Evolutionary conservation across 805 yeast genomes (phyloP).

Genomic region (Grigorovia jiainica): DNA sequence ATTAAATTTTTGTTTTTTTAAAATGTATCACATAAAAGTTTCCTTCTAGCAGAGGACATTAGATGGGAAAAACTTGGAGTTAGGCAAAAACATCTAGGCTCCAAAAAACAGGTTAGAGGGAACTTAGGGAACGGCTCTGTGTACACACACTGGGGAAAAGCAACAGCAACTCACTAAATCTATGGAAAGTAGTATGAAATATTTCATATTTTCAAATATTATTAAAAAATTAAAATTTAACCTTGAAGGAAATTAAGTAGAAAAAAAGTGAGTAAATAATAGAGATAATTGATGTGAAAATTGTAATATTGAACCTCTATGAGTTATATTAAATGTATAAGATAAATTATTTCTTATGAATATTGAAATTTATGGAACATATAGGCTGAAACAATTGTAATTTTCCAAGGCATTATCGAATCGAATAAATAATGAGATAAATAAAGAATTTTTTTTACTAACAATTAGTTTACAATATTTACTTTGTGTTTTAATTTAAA

Average conservation of each 20-base stretch:
- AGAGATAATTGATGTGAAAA: not conserved
- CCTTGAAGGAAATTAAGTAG: conserved; percentile 12
- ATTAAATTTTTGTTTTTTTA: too few relatives aligned
- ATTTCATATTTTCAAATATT: not conserved
- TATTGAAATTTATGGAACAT: too few relatives aligned
- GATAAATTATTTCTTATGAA: too few relatives aligned
- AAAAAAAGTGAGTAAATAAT: conserved; percentile 18
- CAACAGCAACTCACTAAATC: not conserved
- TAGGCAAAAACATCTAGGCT: too few relatives aligned
- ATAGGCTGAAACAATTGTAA: too few relatives aligned
- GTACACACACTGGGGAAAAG: not conserved
- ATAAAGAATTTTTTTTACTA: not conserved
- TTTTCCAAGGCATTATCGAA: too few relatives aligned
- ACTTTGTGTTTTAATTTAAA: too few relatives aligned
- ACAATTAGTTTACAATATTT: not conserved
- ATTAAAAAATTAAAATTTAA: conserved; percentile 1
- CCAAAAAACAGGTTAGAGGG: too few relatives aligned
- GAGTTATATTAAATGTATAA: not conserved
- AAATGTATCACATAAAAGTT: not conserved
- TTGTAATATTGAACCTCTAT: not conserved
- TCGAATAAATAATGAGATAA: too few relatives aligned
- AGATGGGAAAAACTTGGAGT: not conserved
- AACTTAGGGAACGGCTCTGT: too few relatives aligned
- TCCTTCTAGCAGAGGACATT: not conserved
- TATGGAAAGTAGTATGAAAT: not conserved